Evolutionary conservation across 139 green algal species (phyloP).

Genomic region (Chlamydomonas asymmetrica): DNA sequence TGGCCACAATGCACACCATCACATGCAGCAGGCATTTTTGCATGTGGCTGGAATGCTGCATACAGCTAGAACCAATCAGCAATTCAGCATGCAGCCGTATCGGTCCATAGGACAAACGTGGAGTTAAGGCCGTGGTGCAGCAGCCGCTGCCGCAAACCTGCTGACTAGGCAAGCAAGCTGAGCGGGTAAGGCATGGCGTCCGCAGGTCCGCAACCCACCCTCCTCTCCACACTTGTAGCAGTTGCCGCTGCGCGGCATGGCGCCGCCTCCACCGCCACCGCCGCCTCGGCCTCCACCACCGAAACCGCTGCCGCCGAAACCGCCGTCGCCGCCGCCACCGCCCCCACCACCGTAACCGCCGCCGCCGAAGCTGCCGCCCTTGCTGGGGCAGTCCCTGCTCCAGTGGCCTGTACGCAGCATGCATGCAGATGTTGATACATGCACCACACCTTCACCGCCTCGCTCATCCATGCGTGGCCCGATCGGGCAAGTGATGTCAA

Average conservation of each 20-base stretch:
- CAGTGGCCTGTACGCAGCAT: constrained; percentile 25
- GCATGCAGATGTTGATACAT: no score
- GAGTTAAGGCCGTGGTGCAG: background rate
- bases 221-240: constrained; percentile 39
- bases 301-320: constrained; percentile 5
- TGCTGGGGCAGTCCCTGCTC: constrained; percentile 31
- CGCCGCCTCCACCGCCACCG: background rate
- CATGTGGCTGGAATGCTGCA: background rate
- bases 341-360: constrained; percentile 1
- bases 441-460: no score
- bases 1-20: background rate
- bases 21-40: background rate
- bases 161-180: background rate
- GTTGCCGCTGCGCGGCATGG: background rate
- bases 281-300: constrained; percentile 18
- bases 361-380: constrained; percentile 10
- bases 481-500: no score
- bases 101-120: background rate
- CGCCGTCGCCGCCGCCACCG: background rate
- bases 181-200: no score
- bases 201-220: constrained; percentile 2
- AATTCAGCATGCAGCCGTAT: background rate
- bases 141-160: background rate
- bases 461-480: no score
- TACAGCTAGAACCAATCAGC: background rate